These are phyloP conservation scores for Coprinopsis strossmayeri DNA, from an alignment of 768 basidiomycete genomes.

Conservation along the genomic window DNA sequence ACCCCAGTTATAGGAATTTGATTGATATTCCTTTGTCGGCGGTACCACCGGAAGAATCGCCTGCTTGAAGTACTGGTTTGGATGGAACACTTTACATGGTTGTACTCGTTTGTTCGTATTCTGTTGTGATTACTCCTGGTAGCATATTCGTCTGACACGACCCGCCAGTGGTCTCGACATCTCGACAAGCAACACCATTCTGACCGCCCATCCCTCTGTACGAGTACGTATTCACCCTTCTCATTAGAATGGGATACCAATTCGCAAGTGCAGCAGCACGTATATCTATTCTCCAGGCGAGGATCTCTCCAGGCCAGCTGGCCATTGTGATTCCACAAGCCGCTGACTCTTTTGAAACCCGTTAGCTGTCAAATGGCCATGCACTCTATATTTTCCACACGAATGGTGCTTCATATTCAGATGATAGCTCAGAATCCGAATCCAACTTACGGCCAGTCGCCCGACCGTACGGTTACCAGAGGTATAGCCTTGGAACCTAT, in stretches of 20 bases:
- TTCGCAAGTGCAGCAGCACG: no score
- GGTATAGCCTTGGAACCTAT: no score
- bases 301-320: no score
- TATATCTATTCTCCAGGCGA: background rate
- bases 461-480: no score
- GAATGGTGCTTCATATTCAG: background rate
- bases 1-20: background rate
- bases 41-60: background rate
- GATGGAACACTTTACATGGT: background rate
- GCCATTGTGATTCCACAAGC: no score
- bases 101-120: background rate
- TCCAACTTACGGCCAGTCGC: no score
- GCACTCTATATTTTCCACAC: background rate
- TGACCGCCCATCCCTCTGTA: no score
- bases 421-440: background rate
- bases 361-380: background rate
- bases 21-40: background rate
- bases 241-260: no score
- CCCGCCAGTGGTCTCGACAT: no score
- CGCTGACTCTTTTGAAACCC: background rate
- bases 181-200: no score
- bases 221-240: no score
- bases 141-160: no score
- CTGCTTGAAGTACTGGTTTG: background rate
- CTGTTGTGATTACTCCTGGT: background rate